Conservation (phyloP, 2,329 filamentous ascomycete species). For the Daldinia sp. region DNA sequence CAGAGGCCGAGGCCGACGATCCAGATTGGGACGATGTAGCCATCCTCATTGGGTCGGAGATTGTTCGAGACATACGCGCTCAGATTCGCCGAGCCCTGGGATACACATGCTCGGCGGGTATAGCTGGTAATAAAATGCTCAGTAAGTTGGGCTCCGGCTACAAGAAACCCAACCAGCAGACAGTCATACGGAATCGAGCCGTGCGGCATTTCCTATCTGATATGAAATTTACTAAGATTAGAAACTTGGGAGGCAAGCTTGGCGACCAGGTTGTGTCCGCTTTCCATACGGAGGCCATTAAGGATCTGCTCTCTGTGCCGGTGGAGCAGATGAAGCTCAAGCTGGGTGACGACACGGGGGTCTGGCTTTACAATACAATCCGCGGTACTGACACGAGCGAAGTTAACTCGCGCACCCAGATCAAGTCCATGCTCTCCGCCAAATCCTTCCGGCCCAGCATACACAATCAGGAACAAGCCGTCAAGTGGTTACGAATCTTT, state of each 20-base stretch:
- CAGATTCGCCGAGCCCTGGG: slow-evolving; percentile 76
- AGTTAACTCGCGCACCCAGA: slow-evolving; percentile 89
- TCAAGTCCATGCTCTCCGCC: slow-evolving; percentile 97
- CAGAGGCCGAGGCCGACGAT: slow-evolving; percentile 79
- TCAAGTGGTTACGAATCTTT: slow-evolving; percentile 91
- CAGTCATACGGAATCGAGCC: slow-evolving; percentile 89
- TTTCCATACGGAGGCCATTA: slow-evolving; percentile 84
- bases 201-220: slow-evolving; percentile 80
- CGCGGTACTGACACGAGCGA: slow-evolving; percentile 89
- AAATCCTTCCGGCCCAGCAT: slow-evolving; percentile 94
- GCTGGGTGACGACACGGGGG: slow-evolving; percentile 84
- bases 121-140: slow-evolving; percentile 93
- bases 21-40: slow-evolving; percentile 97
- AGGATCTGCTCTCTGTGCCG: slow-evolving; percentile 78
- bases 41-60: slow-evolving; percentile 88
- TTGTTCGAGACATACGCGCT: slow-evolving; percentile 80
- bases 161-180: slow-evolving; percentile 95
- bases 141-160: slow-evolving; percentile 92
- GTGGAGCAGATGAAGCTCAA: slow-evolving; percentile 81
- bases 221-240: slow-evolving; percentile 95
- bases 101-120: slow-evolving; percentile 92
- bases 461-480: slow-evolving; percentile 79
- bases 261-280: slow-evolving; percentile 85
- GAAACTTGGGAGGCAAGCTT: slow-evolving; percentile 94
- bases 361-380: slow-evolving; percentile 87